A percentile compares a stretch with the other conserved stretches of the same genome.
phyloP scores from a whole-genome alignment of 1,139 yeast species.

The Pichia sp. region DNA sequence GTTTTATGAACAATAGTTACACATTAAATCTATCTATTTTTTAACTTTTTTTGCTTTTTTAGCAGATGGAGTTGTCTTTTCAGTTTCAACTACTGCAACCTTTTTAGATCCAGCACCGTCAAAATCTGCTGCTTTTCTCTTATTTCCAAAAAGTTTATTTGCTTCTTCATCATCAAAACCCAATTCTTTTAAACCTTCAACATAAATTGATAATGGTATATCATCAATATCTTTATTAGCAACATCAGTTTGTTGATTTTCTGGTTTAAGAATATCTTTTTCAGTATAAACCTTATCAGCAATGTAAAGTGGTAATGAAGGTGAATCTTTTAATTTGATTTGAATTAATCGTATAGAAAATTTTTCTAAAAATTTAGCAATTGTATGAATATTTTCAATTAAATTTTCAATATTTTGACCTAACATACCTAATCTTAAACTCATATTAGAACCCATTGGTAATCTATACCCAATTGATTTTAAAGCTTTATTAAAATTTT shows the following conservation, averaged over 20 bases:
- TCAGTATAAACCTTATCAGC: slow-evolving; percentile 51
- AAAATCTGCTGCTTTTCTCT: slow-evolving; percentile 3
- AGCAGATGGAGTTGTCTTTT: background rate
- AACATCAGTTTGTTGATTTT: slow-evolving; percentile 25
- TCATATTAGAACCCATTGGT: slow-evolving; percentile 68
- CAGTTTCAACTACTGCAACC: background rate
- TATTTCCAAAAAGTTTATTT: slow-evolving; percentile 6
- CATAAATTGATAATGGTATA: slow-evolving; percentile 48
- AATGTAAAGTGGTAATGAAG: slow-evolving; percentile 77
- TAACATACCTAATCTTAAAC: slow-evolving; percentile 61
- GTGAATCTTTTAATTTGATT: slow-evolving; percentile 66
- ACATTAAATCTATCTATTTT: background rate
- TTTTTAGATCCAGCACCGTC: too few species aligned
- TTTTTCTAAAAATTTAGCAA: slow-evolving; percentile 43
- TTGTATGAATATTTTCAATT: slow-evolving; percentile 50
- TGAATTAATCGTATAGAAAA: slow-evolving; percentile 53
- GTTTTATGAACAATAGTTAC: too few species aligned
- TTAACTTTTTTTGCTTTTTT: background rate
- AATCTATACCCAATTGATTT: slow-evolving; percentile 57
- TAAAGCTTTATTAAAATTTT: slow-evolving; percentile 54
- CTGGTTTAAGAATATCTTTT: slow-evolving; percentile 33
- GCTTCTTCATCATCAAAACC: slow-evolving; percentile 56
- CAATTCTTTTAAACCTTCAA: slow-evolving; percentile 73
- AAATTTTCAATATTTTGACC: slow-evolving; percentile 33
- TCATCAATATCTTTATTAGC: slow-evolving; percentile 1